Conservation (phyloP, 257 asterid species). For the Jaltomata sinuosa region DNA sequence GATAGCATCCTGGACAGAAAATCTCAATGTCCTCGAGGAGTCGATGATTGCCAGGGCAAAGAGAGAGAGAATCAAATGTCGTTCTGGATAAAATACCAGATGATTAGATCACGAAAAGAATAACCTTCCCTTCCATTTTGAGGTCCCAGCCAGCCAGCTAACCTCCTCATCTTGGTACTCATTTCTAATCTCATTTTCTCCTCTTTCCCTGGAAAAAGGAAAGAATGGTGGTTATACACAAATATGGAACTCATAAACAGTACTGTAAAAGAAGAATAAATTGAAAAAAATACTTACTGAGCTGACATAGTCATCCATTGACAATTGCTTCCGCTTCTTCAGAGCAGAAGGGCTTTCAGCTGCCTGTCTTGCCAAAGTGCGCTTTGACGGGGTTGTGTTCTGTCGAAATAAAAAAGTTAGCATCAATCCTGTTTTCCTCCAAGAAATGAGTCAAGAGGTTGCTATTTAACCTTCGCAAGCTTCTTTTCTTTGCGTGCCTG, state of each 20-base stretch:
- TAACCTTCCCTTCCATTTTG: background rate
- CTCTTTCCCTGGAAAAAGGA: slow-evolving; percentile 56
- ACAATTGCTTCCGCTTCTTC: slow-evolving; percentile 70
- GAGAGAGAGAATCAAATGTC: background rate
- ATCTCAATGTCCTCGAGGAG: background rate
- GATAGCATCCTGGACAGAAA: background rate
- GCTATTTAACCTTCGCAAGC: slow-evolving; percentile 56
- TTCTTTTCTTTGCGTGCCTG: slow-evolving; percentile 98
- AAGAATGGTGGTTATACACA: background rate
- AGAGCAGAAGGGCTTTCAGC: slow-evolving; percentile 70
- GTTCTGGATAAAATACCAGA: background rate
- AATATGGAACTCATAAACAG: background rate
- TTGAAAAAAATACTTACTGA: slow-evolving; percentile 31
- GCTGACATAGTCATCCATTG: slow-evolving; percentile 74
- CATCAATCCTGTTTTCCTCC: background rate
- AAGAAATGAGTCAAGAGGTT: background rate
- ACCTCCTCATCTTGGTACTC: background rate
- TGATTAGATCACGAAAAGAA: background rate
- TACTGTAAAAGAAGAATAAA: background rate
- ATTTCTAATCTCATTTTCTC: slow-evolving; percentile 39
- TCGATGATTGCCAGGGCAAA: background rate
- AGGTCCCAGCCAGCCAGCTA: background rate
- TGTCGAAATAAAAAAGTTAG: slow-evolving; percentile 15
- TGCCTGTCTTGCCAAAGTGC: slow-evolving; percentile 58
- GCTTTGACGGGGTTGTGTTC: slow-evolving; percentile 58